These are phyloP conservation scores for Cystoderma amianthinum DNA, from an alignment of 768 basidiomycete species.

Conservation along the genomic window DNA sequence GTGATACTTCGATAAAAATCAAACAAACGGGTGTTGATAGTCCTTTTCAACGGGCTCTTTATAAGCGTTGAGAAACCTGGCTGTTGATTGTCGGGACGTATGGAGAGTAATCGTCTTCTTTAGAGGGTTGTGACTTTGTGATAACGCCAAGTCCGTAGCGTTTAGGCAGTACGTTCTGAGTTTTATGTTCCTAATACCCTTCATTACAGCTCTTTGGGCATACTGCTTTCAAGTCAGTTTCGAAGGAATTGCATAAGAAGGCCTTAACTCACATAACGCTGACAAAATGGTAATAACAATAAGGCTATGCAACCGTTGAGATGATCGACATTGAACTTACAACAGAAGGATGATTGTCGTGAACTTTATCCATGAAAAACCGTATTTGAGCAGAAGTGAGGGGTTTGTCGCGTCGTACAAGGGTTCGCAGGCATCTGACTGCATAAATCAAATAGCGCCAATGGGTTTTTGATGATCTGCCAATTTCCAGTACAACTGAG, in stretches of 20 bases:
- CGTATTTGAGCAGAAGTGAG: slow-evolving; percentile 38
- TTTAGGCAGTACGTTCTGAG: slow-evolving; percentile 61
- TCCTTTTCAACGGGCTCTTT: slow-evolving; percentile 36
- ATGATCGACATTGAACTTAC: slow-evolving; percentile 32
- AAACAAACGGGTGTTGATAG: slow-evolving; percentile 40
- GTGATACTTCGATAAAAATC: background rate
- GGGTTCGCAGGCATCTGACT: slow-evolving; percentile 56
- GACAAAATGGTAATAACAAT: slow-evolving; percentile 2
- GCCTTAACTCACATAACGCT: slow-evolving; percentile 50
- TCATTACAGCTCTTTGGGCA: slow-evolving; percentile 70
- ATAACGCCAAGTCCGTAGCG: slow-evolving; percentile 53
- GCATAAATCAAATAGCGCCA: slow-evolving; percentile 78
- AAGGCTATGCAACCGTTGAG: background rate
- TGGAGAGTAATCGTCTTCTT: slow-evolving; percentile 41
- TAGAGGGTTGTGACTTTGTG: slow-evolving; percentile 62
- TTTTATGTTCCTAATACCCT: slow-evolving; percentile 72
- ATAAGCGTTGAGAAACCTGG: slow-evolving; percentile 49
- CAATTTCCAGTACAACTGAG: slow-evolving; percentile 45
- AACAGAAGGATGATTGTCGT: slow-evolving; percentile 61
- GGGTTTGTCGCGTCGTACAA: slow-evolving; percentile 60
- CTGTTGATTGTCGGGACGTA: slow-evolving; percentile 45
- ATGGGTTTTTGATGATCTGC: slow-evolving; percentile 56
- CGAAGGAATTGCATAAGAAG: slow-evolving; percentile 1
- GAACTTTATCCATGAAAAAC: slow-evolving; percentile 53
- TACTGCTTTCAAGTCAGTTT: slow-evolving; percentile 32